Percentiles rank a stretch among this genome's conserved stretches.
phyloP scores from a whole-genome alignment of 1,284 basidiomycete genomes.

The Xerocomus amazonicus region DNA sequence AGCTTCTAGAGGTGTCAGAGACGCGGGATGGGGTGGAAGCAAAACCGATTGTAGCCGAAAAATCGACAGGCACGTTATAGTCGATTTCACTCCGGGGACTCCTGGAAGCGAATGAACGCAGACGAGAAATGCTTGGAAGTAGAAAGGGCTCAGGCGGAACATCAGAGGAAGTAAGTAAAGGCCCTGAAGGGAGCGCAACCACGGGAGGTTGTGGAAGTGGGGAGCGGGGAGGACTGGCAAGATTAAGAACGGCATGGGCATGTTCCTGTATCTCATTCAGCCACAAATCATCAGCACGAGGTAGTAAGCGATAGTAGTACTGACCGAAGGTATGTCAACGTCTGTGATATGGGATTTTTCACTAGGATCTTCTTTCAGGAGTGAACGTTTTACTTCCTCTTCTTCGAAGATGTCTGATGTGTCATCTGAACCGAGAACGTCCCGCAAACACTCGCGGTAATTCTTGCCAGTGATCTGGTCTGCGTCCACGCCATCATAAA shows the following conservation, averaged over 20 bases:
- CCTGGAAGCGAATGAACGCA: conserved; percentile 66
- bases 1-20: conserved; percentile 65
- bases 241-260: conserved; percentile 40
- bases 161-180: conserved; percentile 33
- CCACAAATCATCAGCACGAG: conserved; percentile 13
- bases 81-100: conserved; percentile 52
- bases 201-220: conserved; percentile 36
- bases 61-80: conserved; percentile 39
- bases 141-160: conserved; percentile 51
- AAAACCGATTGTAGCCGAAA: conserved; percentile 40
- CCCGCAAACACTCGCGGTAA: conserved; percentile 66
- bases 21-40: conserved; percentile 64
- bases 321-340: conserved; percentile 38
- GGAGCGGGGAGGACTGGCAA: conserved; percentile 42
- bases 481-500: conserved; percentile 70
- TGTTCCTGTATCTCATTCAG: conserved; percentile 27
- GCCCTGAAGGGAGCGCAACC: conserved; percentile 36
- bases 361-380: conserved; percentile 38
- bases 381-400: conserved; percentile 46
- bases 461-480: conserved; percentile 38
- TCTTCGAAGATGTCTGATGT: conserved; percentile 49
- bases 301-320: conserved; percentile 22
- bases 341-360: conserved; percentile 28
- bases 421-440: conserved; percentile 67
- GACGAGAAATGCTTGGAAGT: conserved; percentile 78